Base-by-base conservation (phyloP, 208 protist species). In the Endotrypanum monterogeii region DNA sequence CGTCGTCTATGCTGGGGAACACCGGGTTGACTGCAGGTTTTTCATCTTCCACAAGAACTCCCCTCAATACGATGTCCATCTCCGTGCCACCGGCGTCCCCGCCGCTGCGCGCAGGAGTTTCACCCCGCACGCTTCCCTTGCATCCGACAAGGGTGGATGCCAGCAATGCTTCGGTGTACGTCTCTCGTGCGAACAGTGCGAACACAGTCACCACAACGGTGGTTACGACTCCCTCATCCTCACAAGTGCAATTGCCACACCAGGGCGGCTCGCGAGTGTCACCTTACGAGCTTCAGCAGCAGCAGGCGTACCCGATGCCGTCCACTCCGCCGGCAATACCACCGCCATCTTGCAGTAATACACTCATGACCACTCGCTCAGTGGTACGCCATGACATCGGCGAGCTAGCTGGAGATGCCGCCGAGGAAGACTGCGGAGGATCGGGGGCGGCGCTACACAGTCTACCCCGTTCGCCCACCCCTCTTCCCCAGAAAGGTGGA, bases 41-140 rank as follows among this genome's bases (percentile, higher is more conserved):
- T 23, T 2, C 44, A 56, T 50, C 18, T 16, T 3, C 32, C 28
- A n/a, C 7, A 28, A 9, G 9, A 28, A 25, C 78, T 30, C 9
- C 74, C 0, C n/a, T 48, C 8, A 48, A 14, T 14, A 48, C 67
- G 14, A 20, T 67, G 12, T 2, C 30, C 30, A 12, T 56, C 30
- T 52, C 41, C 23, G 56, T 66, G 30, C 51, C 60, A 20, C 67
- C 76, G 32, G 67, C 72, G 7, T 88, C 86, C 2, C 87, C 87
- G 6, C 79, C 84, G 18, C 66, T 92, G 62, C 79, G 84, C 0
- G 85, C 87, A 2, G 87, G 79, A 3, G 87, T 92, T 35, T 89
- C 87, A 18, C 83, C 84, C 6, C 84, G 83, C 48, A 83, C 79
- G 73, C n/a, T 76, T 32, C 63, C 79, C 9, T 80, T 83, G 35